Percentiles rank a stretch among this genome's conserved stretches.
Conservation (phyloP, 2,329 filamentous ascomycete species). For the Gnomoniopsis sp. region DNA sequence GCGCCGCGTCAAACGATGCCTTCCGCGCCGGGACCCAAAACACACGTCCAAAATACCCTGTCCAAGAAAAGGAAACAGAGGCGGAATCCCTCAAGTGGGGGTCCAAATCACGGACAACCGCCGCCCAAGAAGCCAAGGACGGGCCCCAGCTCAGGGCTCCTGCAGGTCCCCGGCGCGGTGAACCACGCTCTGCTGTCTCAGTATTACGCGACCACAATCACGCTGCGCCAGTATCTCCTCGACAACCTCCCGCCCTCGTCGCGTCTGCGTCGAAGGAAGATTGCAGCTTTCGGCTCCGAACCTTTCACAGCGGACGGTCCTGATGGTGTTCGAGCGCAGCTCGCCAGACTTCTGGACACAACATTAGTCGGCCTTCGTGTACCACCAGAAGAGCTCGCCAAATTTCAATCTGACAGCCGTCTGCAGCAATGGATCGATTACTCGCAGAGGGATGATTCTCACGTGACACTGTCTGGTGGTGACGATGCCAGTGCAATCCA, state of each 20-base stretch:
- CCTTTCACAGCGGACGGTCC: neutral
- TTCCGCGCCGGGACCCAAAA: neutral
- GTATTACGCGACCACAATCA: conserved; percentile 64
- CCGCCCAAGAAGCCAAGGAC: conserved; percentile 22
- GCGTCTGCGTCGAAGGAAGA: conserved; percentile 56
- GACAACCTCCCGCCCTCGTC: conserved; percentile 64
- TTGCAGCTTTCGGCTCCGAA: conserved; percentile 39
- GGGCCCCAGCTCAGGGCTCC: neutral
- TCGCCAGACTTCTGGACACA: conserved; percentile 63
- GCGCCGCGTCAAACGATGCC: neutral
- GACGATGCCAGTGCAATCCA: conserved; percentile 41
- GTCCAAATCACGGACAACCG: conserved; percentile 3
- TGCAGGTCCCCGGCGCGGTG: conserved; percentile 22
- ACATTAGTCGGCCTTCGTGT: conserved; percentile 58
- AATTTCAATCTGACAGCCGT: conserved; percentile 33
- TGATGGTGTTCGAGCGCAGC: conserved; percentile 29
- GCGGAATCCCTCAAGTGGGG: neutral
- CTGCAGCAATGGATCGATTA: conserved; percentile 57
- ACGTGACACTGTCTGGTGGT: conserved; percentile 49
- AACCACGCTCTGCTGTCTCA: conserved; percentile 63
- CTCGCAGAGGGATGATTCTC: conserved; percentile 60
- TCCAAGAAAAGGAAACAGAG: conserved; percentile 12
- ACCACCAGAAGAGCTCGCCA: conserved; percentile 25
- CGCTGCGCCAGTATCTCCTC: conserved; percentile 69
- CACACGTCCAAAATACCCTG: neutral